Conservation (phyloP, 2,329 filamentous ascomycete genomes). For the Phialophora macrospora region DNA sequence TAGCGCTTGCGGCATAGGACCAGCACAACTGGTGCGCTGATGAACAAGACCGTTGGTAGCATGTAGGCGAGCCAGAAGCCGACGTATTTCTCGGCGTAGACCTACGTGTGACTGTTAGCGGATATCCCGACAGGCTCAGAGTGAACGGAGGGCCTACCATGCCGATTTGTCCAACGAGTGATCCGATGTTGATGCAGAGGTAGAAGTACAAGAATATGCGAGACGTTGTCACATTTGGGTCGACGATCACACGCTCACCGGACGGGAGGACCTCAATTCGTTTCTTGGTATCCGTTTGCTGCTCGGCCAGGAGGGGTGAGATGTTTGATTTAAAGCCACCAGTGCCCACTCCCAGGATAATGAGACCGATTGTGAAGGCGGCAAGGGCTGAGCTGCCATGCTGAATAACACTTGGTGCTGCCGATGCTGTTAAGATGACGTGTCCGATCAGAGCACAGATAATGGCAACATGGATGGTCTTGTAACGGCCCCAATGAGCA, state of each 20-base stretch:
- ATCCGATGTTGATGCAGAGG: conserved; percentile 71
- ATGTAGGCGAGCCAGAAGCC: conserved; percentile 76
- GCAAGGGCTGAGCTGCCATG: conserved; percentile 63
- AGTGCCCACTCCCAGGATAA: conserved; percentile 75
- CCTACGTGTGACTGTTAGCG: conserved; percentile 43
- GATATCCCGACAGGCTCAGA: neutral
- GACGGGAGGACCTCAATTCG: conserved; percentile 60
- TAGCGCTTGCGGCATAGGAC: conserved; percentile 66
- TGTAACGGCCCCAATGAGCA: conserved; percentile 70
- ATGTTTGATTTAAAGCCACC: conserved; percentile 85
- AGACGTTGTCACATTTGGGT: conserved; percentile 69
- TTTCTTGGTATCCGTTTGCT: conserved; percentile 65
- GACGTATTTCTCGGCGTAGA: conserved; percentile 74
- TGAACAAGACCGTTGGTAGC: conserved; percentile 69
- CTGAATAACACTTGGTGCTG: conserved; percentile 67
- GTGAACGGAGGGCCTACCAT: conserved; percentile 57
- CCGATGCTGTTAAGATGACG: conserved; percentile 67
- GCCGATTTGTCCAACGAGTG: conserved; percentile 64
- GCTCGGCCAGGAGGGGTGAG: conserved; percentile 71
- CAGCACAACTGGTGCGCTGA: conserved; percentile 65
- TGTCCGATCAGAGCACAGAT: conserved; percentile 69
- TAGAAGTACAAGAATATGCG: conserved; percentile 75
- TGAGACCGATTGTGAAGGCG: conserved; percentile 66
- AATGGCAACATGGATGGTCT: conserved; percentile 70
- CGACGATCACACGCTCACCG: conserved; percentile 72